A percentile compares a stretch with the other conserved stretches of the same genome.
Conservation (phyloP, 306 rosid species). For the Citrullus amarus region DNA sequence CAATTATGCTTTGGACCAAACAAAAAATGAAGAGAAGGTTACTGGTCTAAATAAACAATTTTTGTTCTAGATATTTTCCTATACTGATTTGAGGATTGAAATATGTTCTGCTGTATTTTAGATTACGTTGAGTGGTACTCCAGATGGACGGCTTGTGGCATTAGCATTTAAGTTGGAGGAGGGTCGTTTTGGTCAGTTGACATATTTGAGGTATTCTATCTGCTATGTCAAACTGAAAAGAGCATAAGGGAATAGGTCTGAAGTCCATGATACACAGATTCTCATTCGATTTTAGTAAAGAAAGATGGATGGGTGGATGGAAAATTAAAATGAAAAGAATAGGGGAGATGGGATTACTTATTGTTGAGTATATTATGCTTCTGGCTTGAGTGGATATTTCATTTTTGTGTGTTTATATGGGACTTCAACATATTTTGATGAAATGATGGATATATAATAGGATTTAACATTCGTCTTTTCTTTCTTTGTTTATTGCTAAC, state of each 20-base stretch:
- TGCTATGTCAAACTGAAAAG: neutral
- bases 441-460: neutral
- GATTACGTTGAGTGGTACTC: conserved; percentile 68
- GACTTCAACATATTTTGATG: neutral
- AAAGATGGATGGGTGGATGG: neutral
- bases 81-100: conserved; percentile 12
- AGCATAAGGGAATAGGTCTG: neutral
- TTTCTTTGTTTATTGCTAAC: neutral
- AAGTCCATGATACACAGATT: neutral
- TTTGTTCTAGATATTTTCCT: conserved; percentile 10
- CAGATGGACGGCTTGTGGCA: conserved; percentile 93
- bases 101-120: conserved; percentile 23
- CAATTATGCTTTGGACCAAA: conserved; percentile 85
- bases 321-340: no score
- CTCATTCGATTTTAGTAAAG: neutral
- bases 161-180: conserved; percentile 98
- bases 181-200: conserved; percentile 86
- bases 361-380: neutral
- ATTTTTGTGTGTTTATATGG: no score
- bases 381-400: neutral
- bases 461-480: neutral
- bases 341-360: neutral
- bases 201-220: conserved; percentile 66
- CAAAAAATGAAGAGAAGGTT: conserved; percentile 86
- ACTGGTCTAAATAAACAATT: neutral